Evolutionary conservation across 129 eudicot species (phyloP).

Genomic region (Mikania micrantha): DNA sequence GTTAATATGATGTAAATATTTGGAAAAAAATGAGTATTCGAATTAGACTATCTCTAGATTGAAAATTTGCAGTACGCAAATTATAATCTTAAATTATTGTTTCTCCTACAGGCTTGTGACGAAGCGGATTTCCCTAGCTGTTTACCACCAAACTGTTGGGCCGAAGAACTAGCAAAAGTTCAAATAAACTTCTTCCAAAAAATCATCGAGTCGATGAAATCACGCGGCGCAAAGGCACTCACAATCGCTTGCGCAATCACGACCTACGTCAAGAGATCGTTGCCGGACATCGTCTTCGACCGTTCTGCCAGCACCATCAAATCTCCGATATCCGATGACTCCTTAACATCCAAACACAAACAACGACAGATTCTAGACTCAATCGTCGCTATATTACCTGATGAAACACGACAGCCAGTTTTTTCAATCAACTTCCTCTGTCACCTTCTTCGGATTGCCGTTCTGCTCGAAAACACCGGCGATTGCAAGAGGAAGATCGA

Average conservation of each 20-base stretch:
- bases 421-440: constrained; percentile 79
- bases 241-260: constrained; percentile 73
- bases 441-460: constrained; percentile 64
- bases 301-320: constrained; percentile 48
- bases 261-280: constrained; percentile 69
- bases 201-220: constrained; percentile 57
- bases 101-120: constrained; percentile 52
- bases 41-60: too few relatives aligned
- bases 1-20: not conserved
- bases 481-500: constrained; percentile 59
- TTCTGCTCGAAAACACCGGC: constrained; percentile 43
- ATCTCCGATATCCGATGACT: constrained; percentile 17
- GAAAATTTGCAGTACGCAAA: too few relatives aligned
- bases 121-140: constrained; percentile 91
- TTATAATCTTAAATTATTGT: not conserved
- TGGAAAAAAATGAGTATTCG: not conserved
- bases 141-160: constrained; percentile 95
- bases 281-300: constrained; percentile 61
- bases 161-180: constrained; percentile 74
- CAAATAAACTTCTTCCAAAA: constrained; percentile 50
- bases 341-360: constrained; percentile 27
- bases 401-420: constrained; percentile 45
- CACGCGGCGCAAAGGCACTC: constrained; percentile 55
- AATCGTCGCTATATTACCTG: constrained; percentile 53
- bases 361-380: constrained; percentile 56